A percentile compares a stretch with the other conserved stretches of the same genome.
Conservation (phyloP, 768 basidiomycete species). For the Strobilomyces echinocephalus region DNA sequence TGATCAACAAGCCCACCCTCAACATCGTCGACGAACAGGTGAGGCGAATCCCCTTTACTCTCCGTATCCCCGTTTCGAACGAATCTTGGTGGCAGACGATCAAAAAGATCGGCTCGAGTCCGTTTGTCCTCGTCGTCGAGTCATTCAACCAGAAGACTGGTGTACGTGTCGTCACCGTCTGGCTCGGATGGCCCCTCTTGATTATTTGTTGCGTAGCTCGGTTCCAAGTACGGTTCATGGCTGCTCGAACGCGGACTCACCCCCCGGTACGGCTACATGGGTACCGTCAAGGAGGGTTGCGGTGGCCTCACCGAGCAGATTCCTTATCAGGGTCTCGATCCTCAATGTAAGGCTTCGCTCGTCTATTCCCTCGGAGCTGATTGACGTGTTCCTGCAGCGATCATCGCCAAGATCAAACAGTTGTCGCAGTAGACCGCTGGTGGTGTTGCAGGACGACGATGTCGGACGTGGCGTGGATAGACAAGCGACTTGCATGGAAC, state of each 20-base stretch:
- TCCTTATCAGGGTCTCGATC: constrained; percentile 74
- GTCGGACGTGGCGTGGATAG: not conserved
- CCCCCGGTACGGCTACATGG: constrained; percentile 79
- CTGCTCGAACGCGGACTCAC: constrained; percentile 76
- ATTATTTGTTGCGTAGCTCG: constrained; percentile 41
- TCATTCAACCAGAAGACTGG: constrained; percentile 88
- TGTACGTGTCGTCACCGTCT: constrained; percentile 27
- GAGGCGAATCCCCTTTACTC: constrained; percentile 9
- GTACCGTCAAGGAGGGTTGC: constrained; percentile 69
- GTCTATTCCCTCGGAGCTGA: not conserved
- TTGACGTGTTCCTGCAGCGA: constrained; percentile 30
- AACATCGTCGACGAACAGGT: constrained; percentile 83
- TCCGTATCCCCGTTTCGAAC: not conserved
- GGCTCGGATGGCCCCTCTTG: not conserved
- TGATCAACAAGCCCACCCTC: constrained; percentile 83
- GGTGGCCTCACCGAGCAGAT: constrained; percentile 83
- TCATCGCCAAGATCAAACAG: constrained; percentile 42
- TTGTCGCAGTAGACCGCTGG: constrained; percentile 28
- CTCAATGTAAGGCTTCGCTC: constrained; percentile 52
- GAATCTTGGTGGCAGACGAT: constrained; percentile 38
- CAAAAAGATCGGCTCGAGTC: constrained; percentile 64
- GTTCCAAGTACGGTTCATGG: constrained; percentile 83
- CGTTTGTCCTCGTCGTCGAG: constrained; percentile 82
- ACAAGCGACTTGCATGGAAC: not conserved
- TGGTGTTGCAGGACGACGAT: not conserved